phyloP scores from a whole-genome alignment of 2,329 filamentous ascomycete species.

The Davidsoniella neocaledoniae region DNA sequence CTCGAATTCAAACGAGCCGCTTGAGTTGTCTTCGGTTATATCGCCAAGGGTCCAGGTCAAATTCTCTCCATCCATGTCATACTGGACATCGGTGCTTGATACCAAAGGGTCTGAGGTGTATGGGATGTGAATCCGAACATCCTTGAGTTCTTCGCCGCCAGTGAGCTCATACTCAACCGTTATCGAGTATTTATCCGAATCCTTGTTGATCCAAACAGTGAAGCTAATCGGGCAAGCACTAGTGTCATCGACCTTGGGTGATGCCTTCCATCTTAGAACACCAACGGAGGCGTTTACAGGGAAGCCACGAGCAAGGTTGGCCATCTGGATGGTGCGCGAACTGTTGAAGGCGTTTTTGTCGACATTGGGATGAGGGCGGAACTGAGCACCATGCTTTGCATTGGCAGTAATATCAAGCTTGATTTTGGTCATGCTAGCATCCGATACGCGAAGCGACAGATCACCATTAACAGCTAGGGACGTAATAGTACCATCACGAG shows the following conservation, averaged over 20 bases:
- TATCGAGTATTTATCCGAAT: slow-evolving; percentile 67
- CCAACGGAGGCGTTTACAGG: slow-evolving; percentile 87
- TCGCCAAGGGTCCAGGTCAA: slow-evolving; percentile 87
- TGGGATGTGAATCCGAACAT: slow-evolving; percentile 77
- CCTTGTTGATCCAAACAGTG: slow-evolving; percentile 93
- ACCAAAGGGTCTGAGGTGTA: slow-evolving; percentile 77
- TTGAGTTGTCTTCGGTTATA: slow-evolving; percentile 66
- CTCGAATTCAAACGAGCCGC: slow-evolving; percentile 89
- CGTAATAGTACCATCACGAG: slow-evolving; percentile 72
- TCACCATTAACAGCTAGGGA: slow-evolving; percentile 84
- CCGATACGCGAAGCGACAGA: slow-evolving; percentile 75
- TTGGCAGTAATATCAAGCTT: slow-evolving; percentile 66
- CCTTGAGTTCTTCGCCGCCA: slow-evolving; percentile 58
- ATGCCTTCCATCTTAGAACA: slow-evolving; percentile 81
- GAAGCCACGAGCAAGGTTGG: slow-evolving; percentile 75
- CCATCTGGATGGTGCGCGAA: slow-evolving; percentile 74
- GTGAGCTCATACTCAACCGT: slow-evolving; percentile 94
- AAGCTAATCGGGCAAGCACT: slow-evolving; percentile 83
- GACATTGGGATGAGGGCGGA: slow-evolving; percentile 92
- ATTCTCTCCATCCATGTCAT: slow-evolving; percentile 83
- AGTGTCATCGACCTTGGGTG: slow-evolving; percentile 63
- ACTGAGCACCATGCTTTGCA: slow-evolving; percentile 69
- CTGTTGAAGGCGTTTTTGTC: slow-evolving; percentile 76
- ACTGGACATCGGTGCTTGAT: slow-evolving; percentile 83
- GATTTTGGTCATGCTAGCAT: slow-evolving; percentile 78